Conservation (phyloP, 2,329 filamentous ascomycete species). For the Aureobasidium sp. region DNA sequence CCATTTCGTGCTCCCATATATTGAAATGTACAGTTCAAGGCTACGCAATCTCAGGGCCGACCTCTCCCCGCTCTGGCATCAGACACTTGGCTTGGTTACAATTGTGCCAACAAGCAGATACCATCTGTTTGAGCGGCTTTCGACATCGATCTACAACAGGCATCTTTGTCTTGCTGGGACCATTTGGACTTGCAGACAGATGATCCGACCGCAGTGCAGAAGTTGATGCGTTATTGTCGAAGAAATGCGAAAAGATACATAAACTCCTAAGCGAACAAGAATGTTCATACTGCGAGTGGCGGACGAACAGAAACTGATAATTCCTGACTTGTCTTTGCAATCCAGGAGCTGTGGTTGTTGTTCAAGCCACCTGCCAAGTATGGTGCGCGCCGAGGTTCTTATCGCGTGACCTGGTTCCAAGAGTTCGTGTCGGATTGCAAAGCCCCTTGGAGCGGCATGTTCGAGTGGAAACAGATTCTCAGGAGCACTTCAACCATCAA, state of each 20-base stretch:
- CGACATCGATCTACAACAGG: not conserved
- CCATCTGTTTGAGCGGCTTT: not conserved
- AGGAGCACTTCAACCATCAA: not conserved
- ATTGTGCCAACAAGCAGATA: not conserved
- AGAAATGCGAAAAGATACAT: too few species aligned
- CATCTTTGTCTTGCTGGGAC: too few species aligned
- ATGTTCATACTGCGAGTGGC: not conserved
- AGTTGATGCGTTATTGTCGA: not conserved
- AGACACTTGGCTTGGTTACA: not conserved
- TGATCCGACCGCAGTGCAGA: not conserved
- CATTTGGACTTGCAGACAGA: not conserved
- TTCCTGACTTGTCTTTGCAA: not conserved
- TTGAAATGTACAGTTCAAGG: not conserved
- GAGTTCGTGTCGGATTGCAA: not conserved
- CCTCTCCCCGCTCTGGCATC: not conserved
- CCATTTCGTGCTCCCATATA: not conserved
- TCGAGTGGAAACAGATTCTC: not conserved
- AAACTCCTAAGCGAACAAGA: not conserved
- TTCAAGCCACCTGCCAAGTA: not conserved
- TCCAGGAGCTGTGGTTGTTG: not conserved
- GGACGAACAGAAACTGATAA: too few species aligned
- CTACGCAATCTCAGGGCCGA: not conserved
- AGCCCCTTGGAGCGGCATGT: not conserved
- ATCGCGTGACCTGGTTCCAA: not conserved
- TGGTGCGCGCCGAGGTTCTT: not conserved